Conservation (phyloP, 2,329 filamentous ascomycete species). For the Pseudogymnoascus sp. region DNA sequence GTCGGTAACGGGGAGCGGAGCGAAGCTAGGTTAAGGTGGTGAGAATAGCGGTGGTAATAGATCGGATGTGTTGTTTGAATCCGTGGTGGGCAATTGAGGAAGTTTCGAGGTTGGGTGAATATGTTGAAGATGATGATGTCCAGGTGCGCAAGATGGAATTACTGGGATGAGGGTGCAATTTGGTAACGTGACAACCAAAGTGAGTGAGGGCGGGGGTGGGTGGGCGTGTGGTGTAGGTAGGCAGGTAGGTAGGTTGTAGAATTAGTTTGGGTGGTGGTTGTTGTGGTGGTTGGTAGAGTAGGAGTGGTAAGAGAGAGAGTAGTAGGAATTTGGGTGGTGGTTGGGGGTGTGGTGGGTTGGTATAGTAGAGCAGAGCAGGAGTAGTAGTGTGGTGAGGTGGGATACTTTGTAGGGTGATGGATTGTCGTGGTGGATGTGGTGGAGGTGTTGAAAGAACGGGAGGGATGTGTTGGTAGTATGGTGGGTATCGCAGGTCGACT, state of each 20-base stretch:
- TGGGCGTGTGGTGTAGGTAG: not conserved
- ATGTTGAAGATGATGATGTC: conserved; percentile 1
- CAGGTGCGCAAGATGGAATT: conserved; percentile 6
- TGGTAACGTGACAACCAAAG: conserved; percentile 9
- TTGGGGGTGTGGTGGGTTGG: conserved; percentile 7
- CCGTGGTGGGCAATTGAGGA: conserved; percentile 45
- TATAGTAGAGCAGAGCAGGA: not conserved
- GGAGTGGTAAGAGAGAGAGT: not conserved
- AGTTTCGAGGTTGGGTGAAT: conserved; percentile 12
- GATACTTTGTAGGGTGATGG: not conserved
- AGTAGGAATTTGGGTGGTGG: not conserved
- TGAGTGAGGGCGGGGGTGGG: not conserved
- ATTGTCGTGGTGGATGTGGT: not conserved
- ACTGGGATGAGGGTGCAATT: conserved; percentile 1
- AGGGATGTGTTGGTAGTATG: not conserved
- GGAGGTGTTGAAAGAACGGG: not conserved
- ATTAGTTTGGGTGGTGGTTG: conserved; percentile 1
- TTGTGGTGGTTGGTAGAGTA: conserved; percentile 10
- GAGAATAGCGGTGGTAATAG: not conserved
- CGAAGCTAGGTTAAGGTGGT: conserved; percentile 30
- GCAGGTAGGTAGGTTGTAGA: not conserved
- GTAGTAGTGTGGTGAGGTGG: too few relatives aligned
- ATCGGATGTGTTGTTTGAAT: conserved; percentile 34
- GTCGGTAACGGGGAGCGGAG: conserved; percentile 32
- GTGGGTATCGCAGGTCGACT: not conserved